Conservation (phyloP, 225 moss, liverwort and hornwort species). For the Polytrichum commune region DNA sequence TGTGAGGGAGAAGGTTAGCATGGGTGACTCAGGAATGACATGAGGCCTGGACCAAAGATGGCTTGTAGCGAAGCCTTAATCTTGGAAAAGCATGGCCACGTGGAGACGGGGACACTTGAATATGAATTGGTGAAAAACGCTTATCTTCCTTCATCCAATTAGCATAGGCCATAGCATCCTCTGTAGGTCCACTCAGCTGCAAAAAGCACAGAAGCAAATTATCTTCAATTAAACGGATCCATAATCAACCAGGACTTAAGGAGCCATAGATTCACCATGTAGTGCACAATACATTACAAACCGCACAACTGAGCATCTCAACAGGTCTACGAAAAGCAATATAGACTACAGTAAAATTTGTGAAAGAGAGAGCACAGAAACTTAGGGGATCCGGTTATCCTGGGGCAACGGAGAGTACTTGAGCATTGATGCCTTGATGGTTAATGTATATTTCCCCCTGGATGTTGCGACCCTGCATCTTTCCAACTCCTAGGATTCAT, state of each 20-base stretch:
- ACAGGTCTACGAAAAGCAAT: too few relatives aligned
- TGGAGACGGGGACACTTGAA: constrained; percentile 83
- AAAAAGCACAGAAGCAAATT: neutral
- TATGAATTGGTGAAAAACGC: constrained; percentile 64
- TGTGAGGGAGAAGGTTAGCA: too few relatives aligned
- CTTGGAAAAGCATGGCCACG: constrained; percentile 93
- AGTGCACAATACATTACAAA: neutral
- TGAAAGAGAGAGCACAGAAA: too few relatives aligned
- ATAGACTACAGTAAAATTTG: too few relatives aligned
- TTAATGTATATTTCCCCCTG: constrained; percentile 92
- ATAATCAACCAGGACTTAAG: neutral
- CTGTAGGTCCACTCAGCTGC: constrained; percentile 82
- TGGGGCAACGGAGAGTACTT: constrained; percentile 38
- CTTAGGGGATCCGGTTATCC: too few relatives aligned
- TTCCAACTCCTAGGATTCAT: too few relatives aligned
- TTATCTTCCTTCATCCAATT: constrained; percentile 82
- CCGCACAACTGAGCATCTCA: too few relatives aligned
- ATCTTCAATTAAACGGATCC: neutral
- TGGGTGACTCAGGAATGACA: too few relatives aligned
- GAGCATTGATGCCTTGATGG: constrained; percentile 97
- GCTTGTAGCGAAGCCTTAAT: constrained; percentile 83
- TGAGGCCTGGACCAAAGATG: constrained; percentile 84
- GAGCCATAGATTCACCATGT: neutral
- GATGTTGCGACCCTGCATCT: constrained; percentile 81
- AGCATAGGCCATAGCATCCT: constrained; percentile 69